Evolutionary conservation across 805 yeast species (phyloP).

Genomic region (Spathaspora sp.): DNA sequence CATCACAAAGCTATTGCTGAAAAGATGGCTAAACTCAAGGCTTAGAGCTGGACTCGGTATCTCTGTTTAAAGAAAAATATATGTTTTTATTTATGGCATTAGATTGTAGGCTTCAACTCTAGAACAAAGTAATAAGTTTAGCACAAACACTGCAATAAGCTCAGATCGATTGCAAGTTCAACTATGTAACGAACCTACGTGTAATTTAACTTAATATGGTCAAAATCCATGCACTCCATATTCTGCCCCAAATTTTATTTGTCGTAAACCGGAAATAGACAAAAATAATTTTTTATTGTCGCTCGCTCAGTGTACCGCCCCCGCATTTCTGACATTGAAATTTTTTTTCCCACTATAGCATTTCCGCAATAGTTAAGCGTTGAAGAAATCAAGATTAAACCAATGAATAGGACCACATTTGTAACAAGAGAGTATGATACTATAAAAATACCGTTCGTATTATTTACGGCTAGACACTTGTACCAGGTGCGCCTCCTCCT

Average conservation of each 20-base stretch:
- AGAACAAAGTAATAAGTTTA: too few relatives aligned
- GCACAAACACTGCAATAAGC: too few relatives aligned
- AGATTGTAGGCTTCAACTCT: too few relatives aligned
- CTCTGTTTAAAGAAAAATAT: not conserved
- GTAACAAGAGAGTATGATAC: too few relatives aligned
- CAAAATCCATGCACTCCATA: too few relatives aligned
- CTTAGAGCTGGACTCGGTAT: not conserved
- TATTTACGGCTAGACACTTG: too few relatives aligned
- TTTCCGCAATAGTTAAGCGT: not conserved
- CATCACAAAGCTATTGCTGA: conserved; percentile 5
- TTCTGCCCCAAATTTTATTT: not conserved
- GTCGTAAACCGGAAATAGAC: not conserved
- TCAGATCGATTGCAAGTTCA: too few relatives aligned
- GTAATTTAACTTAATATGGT: too few relatives aligned
- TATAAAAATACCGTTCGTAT: too few relatives aligned
- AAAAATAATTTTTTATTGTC: not conserved
- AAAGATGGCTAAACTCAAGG: conserved; percentile 2
- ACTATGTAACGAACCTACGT: too few relatives aligned
- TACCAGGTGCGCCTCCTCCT: too few relatives aligned
- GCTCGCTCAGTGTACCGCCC: not conserved
- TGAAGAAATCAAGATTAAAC: not conserved
- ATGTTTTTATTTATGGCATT: not conserved
- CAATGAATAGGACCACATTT: too few relatives aligned
- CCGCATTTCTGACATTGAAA: not conserved
- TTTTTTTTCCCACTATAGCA: not conserved